Evolutionary conservation across 176 grass and related monocot species (phyloP).

Genomic region (Metroxylon sagu): DNA sequence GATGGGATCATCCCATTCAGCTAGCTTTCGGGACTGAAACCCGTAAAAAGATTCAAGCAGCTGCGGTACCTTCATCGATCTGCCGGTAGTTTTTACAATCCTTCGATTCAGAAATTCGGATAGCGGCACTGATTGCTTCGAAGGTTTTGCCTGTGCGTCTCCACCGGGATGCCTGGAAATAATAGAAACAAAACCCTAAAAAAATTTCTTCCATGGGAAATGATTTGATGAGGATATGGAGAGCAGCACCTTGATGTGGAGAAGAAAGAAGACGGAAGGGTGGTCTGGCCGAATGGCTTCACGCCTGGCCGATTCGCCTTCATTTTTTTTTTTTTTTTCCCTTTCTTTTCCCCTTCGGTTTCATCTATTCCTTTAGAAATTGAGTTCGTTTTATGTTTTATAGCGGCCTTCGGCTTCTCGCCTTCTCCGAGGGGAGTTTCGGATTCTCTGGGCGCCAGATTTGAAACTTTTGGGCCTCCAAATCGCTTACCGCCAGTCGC

Average conservation of each 20-base stretch:
- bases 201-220: not conserved
- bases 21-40: not conserved
- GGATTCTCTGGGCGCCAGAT: too few species aligned
- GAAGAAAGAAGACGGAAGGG: constrained; percentile 4
- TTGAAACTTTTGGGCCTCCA: too few species aligned
- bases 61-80: not conserved
- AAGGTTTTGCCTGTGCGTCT: not conserved
- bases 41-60: not conserved
- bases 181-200: too few species aligned
- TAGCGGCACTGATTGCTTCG: not conserved
- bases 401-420: too few species aligned
- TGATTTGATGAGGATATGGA: not conserved
- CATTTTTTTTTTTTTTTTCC: not conserved
- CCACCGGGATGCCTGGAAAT: not conserved
- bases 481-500: too few species aligned
- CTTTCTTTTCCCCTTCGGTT: not conserved
- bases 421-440: too few species aligned
- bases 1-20: not conserved
- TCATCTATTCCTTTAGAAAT: too few species aligned
- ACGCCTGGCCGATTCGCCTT: not conserved
- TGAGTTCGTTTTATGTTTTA: too few species aligned
- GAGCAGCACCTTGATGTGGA: not conserved
- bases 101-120: constrained; percentile 11
- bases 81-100: constrained; percentile 5
- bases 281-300: constrained; percentile 8